Evolutionary conservation across 192 early-diverging fungal species (phyloP), one percentile per base, ranked within the genome.

Genomic region (Umbelopsis vinacea): DNA sequence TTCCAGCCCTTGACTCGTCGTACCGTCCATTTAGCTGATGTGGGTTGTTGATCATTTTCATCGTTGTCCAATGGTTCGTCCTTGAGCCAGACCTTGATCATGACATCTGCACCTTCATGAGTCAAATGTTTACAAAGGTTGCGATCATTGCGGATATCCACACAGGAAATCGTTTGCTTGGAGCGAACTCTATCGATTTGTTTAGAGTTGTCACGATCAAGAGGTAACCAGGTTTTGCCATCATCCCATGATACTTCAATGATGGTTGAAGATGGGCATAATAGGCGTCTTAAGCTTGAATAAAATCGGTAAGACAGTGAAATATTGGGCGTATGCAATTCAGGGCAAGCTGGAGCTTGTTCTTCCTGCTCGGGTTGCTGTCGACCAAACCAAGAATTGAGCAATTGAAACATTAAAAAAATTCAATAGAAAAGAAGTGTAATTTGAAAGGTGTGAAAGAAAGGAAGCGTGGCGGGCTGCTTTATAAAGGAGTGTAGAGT

Each of bases 161-260:
- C 57, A 37, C 57, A 63, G 33, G 57, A 63, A 35, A 63, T 63
- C 7, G 57, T 63, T 63, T 63, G 57, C 57, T 63, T 63, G 38
- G 57, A 22, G 26, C 57, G 57, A 22, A 70, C 53, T 70, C 37
- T 70, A 35, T 70, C 69, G 29, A 70, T 70, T 22, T 70, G 48
- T 29, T 54, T 52, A 17, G 69, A 70, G 24, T 70, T 70, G 12
- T 52, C 53, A 2, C 35, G 48, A 22, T 70, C 69, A 22, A 70
- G 37, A 4, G 69, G 69, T 40, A 70, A 46, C 69, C 69, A 70
- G 33, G 48, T 37, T 14, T 52, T 24, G 22, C 69, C 69, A 35
- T 50, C 69, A 29, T 70, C 69, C 69, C 69, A 70, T 8, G 69
- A 70, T 1, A 70, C 50, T 54, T 70, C 69, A 52, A 52, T 54